A percentile compares a stretch with the other conserved stretches of the same genome.
phyloP scores from a whole-genome alignment of 140 eudicot species.

The Ambrosia hybrid region DNA sequence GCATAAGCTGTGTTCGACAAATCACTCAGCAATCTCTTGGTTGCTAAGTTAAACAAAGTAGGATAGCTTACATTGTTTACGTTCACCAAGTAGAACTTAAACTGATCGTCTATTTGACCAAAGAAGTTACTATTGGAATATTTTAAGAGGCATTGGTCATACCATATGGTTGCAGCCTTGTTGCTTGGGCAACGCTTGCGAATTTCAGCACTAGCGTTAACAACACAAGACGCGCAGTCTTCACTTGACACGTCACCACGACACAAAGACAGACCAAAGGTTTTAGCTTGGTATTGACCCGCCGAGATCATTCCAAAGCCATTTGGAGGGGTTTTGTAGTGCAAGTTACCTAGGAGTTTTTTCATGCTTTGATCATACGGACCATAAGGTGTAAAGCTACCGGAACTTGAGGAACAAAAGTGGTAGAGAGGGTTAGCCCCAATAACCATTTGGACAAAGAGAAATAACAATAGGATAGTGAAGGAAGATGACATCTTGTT shows the following conservation, averaged over 20 bases:
- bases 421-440: conserved; percentile 30
- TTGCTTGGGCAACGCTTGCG: conserved; percentile 36
- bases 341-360: conserved; percentile 36
- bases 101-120: conserved; percentile 31
- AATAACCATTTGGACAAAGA: conserved; percentile 26
- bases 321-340: conserved; percentile 41
- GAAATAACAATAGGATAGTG: conserved; percentile 27
- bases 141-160: conserved; percentile 42
- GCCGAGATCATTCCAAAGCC: conserved; percentile 32
- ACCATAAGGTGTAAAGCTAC: conserved; percentile 33
- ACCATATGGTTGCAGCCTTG: conserved; percentile 40
- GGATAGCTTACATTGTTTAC: conserved; percentile 30
- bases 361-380: conserved; percentile 33
- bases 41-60: conserved; percentile 8
- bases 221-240: conserved; percentile 38
- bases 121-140: conserved; percentile 37
- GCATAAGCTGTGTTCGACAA: conserved; percentile 21
- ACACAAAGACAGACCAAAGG: conserved; percentile 45
- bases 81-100: conserved; percentile 21
- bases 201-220: conserved; percentile 35
- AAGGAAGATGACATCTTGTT: conserved; percentile 32
- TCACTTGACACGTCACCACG: conserved; percentile 42
- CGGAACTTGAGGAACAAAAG: conserved; percentile 33
- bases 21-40: conserved; percentile 23
- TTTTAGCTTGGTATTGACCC: conserved; percentile 28